phyloP scores from a whole-genome alignment of 306 rosid genomes.

The Gastrolobium bilobum region DNA sequence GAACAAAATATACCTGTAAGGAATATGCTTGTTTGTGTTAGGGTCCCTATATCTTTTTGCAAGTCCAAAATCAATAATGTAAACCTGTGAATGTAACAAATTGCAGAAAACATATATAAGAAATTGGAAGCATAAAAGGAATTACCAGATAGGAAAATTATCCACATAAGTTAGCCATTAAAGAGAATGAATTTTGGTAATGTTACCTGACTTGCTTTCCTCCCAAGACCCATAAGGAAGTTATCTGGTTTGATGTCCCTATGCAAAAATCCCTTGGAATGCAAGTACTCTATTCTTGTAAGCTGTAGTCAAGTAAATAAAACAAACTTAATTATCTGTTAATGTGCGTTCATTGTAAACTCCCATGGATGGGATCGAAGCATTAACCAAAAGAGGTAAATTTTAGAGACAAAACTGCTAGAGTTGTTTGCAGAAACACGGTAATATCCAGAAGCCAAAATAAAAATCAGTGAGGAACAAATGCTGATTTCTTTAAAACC shows the following conservation, averaged over 20 bases:
- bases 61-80: conserved; percentile 85
- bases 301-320: conserved; percentile 61
- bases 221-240: conserved; percentile 96
- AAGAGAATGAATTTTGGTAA: conserved; percentile 30
- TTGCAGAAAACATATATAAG: conserved; percentile 37
- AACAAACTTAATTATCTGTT: conserved; percentile 26
- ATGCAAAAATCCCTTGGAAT: conserved; percentile 84
- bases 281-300: conserved; percentile 68
- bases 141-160: conserved; percentile 30
- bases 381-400: conserved; percentile 14
- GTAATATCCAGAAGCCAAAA: conserved; percentile 5
- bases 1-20: conserved; percentile 71
- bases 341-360: conserved; percentile 17
- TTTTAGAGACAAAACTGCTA: conserved; percentile 35
- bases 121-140: conserved; percentile 30
- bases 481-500: conserved; percentile 38
- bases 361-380: background rate
- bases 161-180: conserved; percentile 17
- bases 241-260: conserved; percentile 99
- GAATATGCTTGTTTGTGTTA: conserved; percentile 73
- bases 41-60: conserved; percentile 83
- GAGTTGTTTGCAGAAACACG: conserved; percentile 25
- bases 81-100: conserved; percentile 62
- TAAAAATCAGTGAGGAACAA: conserved; percentile 11
- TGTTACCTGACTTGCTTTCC: conserved; percentile 87